phyloP scores from a whole-genome alignment of 1,284 basidiomycete genomes.

The Pseudomicrostroma phylloplanum region DNA sequence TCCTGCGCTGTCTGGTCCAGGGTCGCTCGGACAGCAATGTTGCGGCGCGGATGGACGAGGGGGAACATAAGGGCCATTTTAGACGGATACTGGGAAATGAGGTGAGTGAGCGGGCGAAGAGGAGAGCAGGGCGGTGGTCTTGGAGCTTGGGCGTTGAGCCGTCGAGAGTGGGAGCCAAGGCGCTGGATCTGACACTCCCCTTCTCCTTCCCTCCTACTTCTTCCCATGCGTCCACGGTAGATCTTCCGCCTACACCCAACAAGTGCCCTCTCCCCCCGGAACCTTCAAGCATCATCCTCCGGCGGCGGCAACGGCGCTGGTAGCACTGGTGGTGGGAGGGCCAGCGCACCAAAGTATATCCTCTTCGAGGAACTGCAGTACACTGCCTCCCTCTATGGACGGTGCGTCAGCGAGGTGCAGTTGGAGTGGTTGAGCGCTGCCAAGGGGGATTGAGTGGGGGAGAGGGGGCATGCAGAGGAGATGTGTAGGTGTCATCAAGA shows the following conservation, averaged over 20 bases:
- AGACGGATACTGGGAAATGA: too few species aligned
- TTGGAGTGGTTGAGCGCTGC: conserved; percentile 2
- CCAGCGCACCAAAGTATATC: conserved; percentile 15
- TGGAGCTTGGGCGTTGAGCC: conserved; percentile 2
- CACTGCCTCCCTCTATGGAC: conserved; percentile 42
- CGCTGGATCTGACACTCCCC: too few species aligned
- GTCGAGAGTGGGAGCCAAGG: too few species aligned
- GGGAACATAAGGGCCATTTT: too few species aligned
- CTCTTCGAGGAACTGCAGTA: conserved; percentile 48
- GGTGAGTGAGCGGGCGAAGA: background rate
- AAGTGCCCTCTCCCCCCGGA: conserved; percentile 28
- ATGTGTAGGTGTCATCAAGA: too few species aligned
- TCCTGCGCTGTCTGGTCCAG: conserved; percentile 26
- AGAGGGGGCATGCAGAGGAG: background rate
- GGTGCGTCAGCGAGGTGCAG: conserved; percentile 1
- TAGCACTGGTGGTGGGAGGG: background rate
- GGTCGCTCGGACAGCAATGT: conserved; percentile 25
- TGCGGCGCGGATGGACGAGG: background rate
- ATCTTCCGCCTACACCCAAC: conserved; percentile 44
- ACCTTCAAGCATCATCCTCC: background rate
- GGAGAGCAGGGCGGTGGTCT: background rate
- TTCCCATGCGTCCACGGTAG: conserved; percentile 13
- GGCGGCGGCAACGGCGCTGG: background rate
- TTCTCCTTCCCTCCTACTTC: too few species aligned
- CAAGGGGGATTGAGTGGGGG: background rate